Base-by-base conservation (phyloP, 139 green algal species). In the Nannochloris sp. region DNA sequence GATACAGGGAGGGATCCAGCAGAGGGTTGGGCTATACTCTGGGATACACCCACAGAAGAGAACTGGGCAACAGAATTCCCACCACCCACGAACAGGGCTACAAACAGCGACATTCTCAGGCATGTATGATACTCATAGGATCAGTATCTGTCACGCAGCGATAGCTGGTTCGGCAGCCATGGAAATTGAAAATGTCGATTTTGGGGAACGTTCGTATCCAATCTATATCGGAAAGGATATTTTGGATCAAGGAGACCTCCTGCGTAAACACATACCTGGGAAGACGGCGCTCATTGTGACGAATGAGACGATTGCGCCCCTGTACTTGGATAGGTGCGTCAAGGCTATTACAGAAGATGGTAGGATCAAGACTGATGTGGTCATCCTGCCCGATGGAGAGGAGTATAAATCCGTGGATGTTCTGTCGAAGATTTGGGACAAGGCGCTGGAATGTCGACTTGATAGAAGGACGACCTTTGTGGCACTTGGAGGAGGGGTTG, bases 171-270 rank as follows among this genome's bases (percentile, higher is more conserved):
- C 33, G n/a, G 29, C 68, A 14, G 37, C 55, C 43, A 45, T 73
- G 65, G 33, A 73, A 45, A 53, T 67, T 28, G 63, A 72, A 9
- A 29, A 69, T 28, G 91, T 98, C 2, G 78, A 89, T 40, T 69
- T 97, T 36, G 91, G 89, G 2, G 84, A 95, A 49, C 80, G 93
- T 5, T 86, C 81, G 4, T 99, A 99, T 65, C 93, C 93, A 26
- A 99, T 99, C 51, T 95, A 97, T 79, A 97, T 99, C 16, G 93
- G 91, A 26, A 56, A 62, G 0, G 80, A 75, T 33, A 71, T 98
- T 30, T 70, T 97, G 30, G 69, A 91, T 37, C 51, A 86, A 23
- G 70, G 62, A 3, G 80, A 86, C 44, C 65, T 93, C 30, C 72
- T 97, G 50, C 66, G 74, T 17, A 80, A 87, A 73, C 92, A 98